A percentile compares a stretch with the other conserved stretches of the same genome.
phyloP scores from a whole-genome alignment of 2,329 filamentous ascomycete species.

The Hypoxylon sp. region DNA sequence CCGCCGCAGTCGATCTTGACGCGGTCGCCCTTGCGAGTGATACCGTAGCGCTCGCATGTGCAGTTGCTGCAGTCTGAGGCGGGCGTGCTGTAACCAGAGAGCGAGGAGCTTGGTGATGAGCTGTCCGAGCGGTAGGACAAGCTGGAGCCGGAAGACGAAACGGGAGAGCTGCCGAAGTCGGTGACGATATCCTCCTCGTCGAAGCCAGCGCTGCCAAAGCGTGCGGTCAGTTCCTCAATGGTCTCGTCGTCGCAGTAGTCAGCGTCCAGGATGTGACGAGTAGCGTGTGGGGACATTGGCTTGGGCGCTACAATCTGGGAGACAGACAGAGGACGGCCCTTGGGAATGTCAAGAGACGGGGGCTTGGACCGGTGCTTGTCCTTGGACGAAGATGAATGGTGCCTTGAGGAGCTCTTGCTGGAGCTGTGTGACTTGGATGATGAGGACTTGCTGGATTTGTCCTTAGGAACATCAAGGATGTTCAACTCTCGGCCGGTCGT shows the following conservation, averaged over 20 bases:
- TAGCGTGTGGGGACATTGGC: conserved; percentile 88
- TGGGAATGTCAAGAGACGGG: conserved; percentile 76
- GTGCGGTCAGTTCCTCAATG: conserved; percentile 82
- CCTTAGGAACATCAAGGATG: conserved; percentile 89
- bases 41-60: conserved; percentile 96
- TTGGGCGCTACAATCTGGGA: conserved; percentile 93
- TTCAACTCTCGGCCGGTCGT: conserved; percentile 97
- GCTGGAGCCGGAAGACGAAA: conserved; percentile 77
- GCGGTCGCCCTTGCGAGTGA: conserved; percentile 91
- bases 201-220: conserved; percentile 74
- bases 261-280: conserved; percentile 85
- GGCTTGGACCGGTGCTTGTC: conserved; percentile 62
- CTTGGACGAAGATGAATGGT: conserved; percentile 56
- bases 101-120: conserved; percentile 78
- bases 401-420: conserved; percentile 57
- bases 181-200: conserved; percentile 68
- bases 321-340: conserved; percentile 87
- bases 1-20: conserved; percentile 98
- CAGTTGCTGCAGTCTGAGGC: conserved; percentile 82
- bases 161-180: conserved; percentile 69
- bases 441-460: conserved; percentile 57
- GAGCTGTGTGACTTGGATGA: conserved; percentile 62
- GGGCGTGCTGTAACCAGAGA: conserved; percentile 83
- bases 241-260: conserved; percentile 80
- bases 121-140: conserved; percentile 78